Evolutionary conservation across 2,329 filamentous ascomycete species (phyloP), one percentile per base, ranked within the genome.

Genomic region (Trichoderma brevicompactum): DNA sequence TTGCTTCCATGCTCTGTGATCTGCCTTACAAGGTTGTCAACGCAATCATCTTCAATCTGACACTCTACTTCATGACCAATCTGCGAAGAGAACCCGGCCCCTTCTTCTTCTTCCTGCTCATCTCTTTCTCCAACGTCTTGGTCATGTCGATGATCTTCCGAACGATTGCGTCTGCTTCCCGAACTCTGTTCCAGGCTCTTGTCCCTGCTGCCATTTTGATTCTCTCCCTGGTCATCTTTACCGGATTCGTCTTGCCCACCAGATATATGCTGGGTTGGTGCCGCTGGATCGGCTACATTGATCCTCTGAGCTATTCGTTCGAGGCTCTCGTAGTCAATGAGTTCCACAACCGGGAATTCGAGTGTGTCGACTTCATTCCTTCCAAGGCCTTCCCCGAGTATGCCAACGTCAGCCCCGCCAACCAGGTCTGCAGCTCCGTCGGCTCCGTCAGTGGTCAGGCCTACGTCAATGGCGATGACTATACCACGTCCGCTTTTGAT

Each of bases 121-220:
- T 94, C 73, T 89, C 87, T 2, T 92, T 94, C 78, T 75, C 84
- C 66, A 88, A 87, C 1, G 91, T 91, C 0, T 70, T 96, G 72
- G 83, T 86, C 68, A 95, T 95, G 91, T 93, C 90, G 54, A 94
- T 92, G 88, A 84, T 94, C 68, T 96, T 96, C 85, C 86, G 92
- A 56, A 90, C 87, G 7, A 91, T 96, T 68, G 92, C 85, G n/a
- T 89, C 91, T 0, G 79, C 89, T 1, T 93, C 92, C 4, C 83
- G 90, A 55, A 91, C 90, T 0, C 79, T 90, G 12, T 87, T 87
- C 12, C 85, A 88, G 71, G 86, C 86, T 69, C 83, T 89, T 77
- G 85, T 86, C 1, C 85, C 85, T 1, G 82, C 85, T 43, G 84
- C 86, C 5, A 69, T 89, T 13, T 76, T 88, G 68, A 90, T 91